These are phyloP conservation scores for Fusarium palustre DNA, from an alignment of 2,329 filamentous ascomycete species.

Conservation along the genomic window DNA sequence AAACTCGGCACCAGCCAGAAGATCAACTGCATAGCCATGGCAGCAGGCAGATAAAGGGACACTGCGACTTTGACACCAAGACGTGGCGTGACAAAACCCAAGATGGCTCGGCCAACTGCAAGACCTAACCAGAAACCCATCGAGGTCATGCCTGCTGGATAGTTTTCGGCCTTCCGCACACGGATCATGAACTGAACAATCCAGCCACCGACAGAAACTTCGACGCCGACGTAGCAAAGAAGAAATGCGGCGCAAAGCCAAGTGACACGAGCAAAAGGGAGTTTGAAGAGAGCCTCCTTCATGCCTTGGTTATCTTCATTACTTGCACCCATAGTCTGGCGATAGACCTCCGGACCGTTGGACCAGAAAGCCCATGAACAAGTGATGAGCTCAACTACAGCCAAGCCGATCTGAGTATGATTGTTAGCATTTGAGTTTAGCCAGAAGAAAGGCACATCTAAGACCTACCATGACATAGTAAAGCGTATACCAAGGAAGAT, in stretches of 20 bases:
- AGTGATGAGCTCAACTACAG: conserved; percentile 43
- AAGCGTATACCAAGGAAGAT: conserved; percentile 75
- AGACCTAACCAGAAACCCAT: conserved; percentile 87
- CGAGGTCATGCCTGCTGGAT: conserved; percentile 78
- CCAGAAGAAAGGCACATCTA: conserved; percentile 55
- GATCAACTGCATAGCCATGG: conserved; percentile 75
- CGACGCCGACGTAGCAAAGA: conserved; percentile 79
- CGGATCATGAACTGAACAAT: conserved; percentile 86
- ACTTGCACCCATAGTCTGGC: conserved; percentile 51
- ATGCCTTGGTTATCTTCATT: conserved; percentile 42
- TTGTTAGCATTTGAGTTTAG: conserved; percentile 54
- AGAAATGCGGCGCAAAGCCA: conserved; percentile 81
- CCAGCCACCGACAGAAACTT: conserved; percentile 84
- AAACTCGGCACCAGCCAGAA: conserved; percentile 87
- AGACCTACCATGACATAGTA: conserved; percentile 78
- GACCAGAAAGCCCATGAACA: conserved; percentile 70
- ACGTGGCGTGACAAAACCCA: conserved; percentile 79
- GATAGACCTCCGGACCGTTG: conserved; percentile 66
- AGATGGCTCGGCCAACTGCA: conserved; percentile 74
- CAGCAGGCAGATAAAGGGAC: conserved; percentile 69
- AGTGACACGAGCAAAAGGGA: conserved; percentile 63
- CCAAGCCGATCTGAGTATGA: conserved; percentile 24
- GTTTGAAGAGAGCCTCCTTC: conserved; percentile 54
- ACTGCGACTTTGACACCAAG: conserved; percentile 77
- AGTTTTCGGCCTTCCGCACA: conserved; percentile 74